Percentiles rank a stretch among this genome's conserved stretches.
Conservation (phyloP, 2,329 filamentous ascomycete species). For the Hymenotorrendiella dingleyae region DNA sequence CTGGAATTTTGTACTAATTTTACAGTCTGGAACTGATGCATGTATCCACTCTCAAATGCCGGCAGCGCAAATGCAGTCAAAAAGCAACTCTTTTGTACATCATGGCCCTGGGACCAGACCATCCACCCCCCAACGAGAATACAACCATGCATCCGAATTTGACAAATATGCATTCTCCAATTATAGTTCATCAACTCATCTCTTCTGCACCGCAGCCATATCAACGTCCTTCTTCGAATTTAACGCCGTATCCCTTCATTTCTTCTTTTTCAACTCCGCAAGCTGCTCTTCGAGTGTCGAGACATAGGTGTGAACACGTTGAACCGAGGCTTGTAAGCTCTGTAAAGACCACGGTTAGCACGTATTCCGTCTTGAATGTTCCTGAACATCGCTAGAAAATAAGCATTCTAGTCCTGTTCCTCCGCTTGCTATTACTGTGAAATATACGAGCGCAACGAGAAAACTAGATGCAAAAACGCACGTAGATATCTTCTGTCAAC, state of each 20-base stretch:
- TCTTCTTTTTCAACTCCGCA: slow-evolving; percentile 64
- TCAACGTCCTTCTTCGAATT: background rate
- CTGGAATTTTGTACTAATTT: no score
- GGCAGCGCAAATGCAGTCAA: slow-evolving; percentile 14
- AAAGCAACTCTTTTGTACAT: slow-evolving; percentile 18
- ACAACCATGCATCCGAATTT: background rate
- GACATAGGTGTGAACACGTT: slow-evolving; percentile 79
- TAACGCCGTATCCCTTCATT: slow-evolving; percentile 19
- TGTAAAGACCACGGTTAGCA: slow-evolving; percentile 33
- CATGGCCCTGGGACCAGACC: background rate
- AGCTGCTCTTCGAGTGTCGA: slow-evolving; percentile 76
- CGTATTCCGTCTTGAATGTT: background rate
- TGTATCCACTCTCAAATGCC: slow-evolving; percentile 13
- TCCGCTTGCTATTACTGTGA: slow-evolving; percentile 6
- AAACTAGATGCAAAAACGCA: slow-evolving; percentile 47
- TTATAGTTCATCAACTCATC: background rate
- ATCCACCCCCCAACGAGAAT: background rate
- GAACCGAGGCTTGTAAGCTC: slow-evolving; percentile 83
- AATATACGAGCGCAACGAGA: slow-evolving; percentile 1
- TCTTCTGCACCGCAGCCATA: background rate
- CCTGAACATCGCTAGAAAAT: background rate
- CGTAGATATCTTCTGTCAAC: slow-evolving; percentile 91
- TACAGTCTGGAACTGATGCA: no score
- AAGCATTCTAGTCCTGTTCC: background rate
- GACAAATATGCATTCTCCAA: background rate